Conservation (phyloP, 306 rosid species). For the Malus domestica region DNA sequence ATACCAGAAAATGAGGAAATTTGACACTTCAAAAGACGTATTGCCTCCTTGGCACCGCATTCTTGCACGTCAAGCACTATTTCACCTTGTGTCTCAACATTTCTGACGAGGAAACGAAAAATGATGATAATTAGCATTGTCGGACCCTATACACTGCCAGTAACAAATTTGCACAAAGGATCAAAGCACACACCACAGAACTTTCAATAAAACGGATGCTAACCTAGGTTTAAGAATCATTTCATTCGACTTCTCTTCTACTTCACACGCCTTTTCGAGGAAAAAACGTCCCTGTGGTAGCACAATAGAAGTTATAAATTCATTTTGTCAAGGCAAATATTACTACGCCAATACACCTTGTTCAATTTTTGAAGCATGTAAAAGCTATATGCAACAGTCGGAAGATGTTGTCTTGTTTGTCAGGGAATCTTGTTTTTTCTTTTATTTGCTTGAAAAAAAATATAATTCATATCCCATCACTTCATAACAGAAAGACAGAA, state of each 20-base stretch:
- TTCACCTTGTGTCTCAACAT: slow-evolving; percentile 36
- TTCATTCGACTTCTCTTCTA: slow-evolving; percentile 67
- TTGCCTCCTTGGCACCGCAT: slow-evolving; percentile 40
- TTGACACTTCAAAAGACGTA: slow-evolving; percentile 52
- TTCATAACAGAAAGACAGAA: slow-evolving; percentile 9
- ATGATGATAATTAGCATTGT: neutral
- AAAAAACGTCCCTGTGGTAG: slow-evolving; percentile 55
- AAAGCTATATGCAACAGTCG: neutral
- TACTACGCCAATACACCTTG: neutral
- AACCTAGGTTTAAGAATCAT: slow-evolving; percentile 58
- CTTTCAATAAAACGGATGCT: slow-evolving; percentile 10
- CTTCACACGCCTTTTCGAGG: slow-evolving; percentile 43
- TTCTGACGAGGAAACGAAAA: slow-evolving; percentile 32
- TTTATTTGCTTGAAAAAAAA: neutral
- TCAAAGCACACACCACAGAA: neutral
- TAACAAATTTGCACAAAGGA: neutral
- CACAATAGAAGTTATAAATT: neutral
- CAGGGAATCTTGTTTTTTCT: neutral
- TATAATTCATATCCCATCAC: slow-evolving; percentile 4
- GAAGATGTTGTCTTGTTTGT: neutral
- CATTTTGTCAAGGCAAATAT: neutral
- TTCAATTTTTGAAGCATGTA: neutral
- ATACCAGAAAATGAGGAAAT: slow-evolving; percentile 63
- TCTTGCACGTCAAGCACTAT: slow-evolving; percentile 60
- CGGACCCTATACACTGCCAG: neutral